Evolutionary conservation across 192 early-diverging fungal species (phyloP), one percentile per base, ranked within the genome.

Genomic region (Linnemannia exigua): DNA sequence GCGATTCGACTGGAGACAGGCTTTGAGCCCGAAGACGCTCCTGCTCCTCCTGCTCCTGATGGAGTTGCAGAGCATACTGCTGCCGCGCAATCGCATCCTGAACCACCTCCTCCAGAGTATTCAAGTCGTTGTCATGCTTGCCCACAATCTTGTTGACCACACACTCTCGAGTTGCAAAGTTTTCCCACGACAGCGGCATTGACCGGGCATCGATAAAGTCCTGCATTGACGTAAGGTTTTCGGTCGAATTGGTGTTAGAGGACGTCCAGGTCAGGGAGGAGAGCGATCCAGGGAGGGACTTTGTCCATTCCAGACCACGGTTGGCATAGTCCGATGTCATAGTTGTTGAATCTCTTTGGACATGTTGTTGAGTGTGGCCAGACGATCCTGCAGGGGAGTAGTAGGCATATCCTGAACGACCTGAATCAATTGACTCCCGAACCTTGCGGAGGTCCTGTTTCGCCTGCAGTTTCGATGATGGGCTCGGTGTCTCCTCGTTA

Each of bases 111-210:
- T 86, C 84, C 70, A 86, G 28, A 0, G 67, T 31, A 41, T 80
- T 38, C 48, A 86, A 28, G 9, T 86, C 84, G 31, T 80, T 38
- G 41, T 86, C 78, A 31, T 80, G 84, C 17, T 86, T 86, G 5
- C 84, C 84, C 35, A 77, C 37, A 33, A 86, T 63, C 58, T 77
- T 86, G 70, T 86, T 86, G n/a, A 86, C 70, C 3, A 76, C 77
- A 37, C 84, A 86, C 72, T 86, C 84, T 15, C 84, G 67, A 19
- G 84, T 86, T 6, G 84, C 70, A 51, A 86, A 86, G 33, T 75
- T 86, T 25, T 86, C 84, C 84, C 84, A 86, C 0, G 78, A 76
- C 0, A 86, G 37, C 5, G 84, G 84, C 47, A 75, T 36, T 2
- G 78, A 75, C 31, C 84, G 69, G n/a, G 48, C 79, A 38, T 80